Evolutionary conservation across 2,329 filamentous ascomycete species (phyloP).

Genomic region (Fonsecaea monophora): DNA sequence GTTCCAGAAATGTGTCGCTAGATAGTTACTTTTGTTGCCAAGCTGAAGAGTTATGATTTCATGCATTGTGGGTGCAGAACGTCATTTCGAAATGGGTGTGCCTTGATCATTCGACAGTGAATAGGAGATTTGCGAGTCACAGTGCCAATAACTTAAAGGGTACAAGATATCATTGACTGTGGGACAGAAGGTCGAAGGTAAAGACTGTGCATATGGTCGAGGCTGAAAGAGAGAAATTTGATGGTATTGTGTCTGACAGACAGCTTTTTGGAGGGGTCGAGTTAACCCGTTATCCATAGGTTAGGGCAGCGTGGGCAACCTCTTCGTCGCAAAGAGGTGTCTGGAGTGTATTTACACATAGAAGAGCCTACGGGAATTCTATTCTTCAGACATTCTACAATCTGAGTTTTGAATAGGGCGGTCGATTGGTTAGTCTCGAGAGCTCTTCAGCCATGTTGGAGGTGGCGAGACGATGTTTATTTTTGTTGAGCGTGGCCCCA

Average conservation of each 20-base stretch:
- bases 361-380: not conserved
- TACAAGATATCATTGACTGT: not conserved
- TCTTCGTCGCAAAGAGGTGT: too few relatives aligned
- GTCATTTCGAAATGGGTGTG: not conserved
- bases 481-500: not conserved
- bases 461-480: not conserved
- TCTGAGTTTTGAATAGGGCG: not conserved
- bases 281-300: not conserved
- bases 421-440: not conserved
- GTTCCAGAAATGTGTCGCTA: constrained; percentile 98
- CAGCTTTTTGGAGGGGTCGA: not conserved
- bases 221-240: not conserved
- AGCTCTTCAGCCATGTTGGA: not conserved
- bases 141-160: not conserved
- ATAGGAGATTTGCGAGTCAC: not conserved
- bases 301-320: not conserved
- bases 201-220: not conserved
- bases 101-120: not conserved
- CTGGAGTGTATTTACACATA: too few relatives aligned
- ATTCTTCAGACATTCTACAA: not conserved
- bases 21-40: constrained; percentile 89
- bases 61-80: constrained; percentile 68
- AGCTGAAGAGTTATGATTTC: constrained; percentile 95
- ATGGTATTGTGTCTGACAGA: not conserved
- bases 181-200: not conserved